Base-by-base conservation (phyloP, 1,284 basidiomycete genomes). In the Pseudomicrostroma phylloplanum region DNA sequence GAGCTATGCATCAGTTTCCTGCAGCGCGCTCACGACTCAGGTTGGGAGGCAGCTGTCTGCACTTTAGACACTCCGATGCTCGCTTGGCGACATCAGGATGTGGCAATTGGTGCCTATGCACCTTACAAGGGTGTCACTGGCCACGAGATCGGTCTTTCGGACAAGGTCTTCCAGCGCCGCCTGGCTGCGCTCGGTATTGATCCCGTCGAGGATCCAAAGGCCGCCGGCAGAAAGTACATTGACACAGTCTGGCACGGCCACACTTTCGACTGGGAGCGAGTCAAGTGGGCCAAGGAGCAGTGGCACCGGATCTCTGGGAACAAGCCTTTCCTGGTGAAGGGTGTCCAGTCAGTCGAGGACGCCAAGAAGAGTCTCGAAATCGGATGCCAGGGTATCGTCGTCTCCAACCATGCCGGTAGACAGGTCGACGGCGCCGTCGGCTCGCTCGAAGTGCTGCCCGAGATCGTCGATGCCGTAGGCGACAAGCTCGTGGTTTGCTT, bases 1-100 rank as follows among this genome's bases (percentile, higher is more conserved):
- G 86, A 86, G 1, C 76, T 89, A 8, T 87, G 87, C 0, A 76
- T 85, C 21, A 88, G 86, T 15, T 67, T 90, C 26, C 82, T 91
- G 13, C 77, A 78, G 7, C 83, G 88, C 13, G 87, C 86, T 51
- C 88, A 89, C 73, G 82, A 81, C 6, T 83, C 80, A 36, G 87
- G 87, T 1, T 90, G 84, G 80, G 84, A 81, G 8, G 84, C 85
- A 21, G 84, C 90, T 39, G 84, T 90, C 55, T 67, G 72, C 19
- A 76, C 73, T 9, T 63, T 76, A 12, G 73, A 76, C 55, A 76
- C 73, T 17, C 74, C 67, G 74, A 66, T 51, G 8, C 57, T 74
- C 7, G 71, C 69, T 9, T 73, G 68, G 68, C 55, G 71, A 13
- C 71, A 21, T 13, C 51, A 13, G 7, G 51, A 54, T 19, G 21